Evolutionary conservation across 2,329 filamentous ascomycete genomes (phyloP), one percentile per base, ranked within the genome.

Genomic region (Diaporthe velutina): DNA sequence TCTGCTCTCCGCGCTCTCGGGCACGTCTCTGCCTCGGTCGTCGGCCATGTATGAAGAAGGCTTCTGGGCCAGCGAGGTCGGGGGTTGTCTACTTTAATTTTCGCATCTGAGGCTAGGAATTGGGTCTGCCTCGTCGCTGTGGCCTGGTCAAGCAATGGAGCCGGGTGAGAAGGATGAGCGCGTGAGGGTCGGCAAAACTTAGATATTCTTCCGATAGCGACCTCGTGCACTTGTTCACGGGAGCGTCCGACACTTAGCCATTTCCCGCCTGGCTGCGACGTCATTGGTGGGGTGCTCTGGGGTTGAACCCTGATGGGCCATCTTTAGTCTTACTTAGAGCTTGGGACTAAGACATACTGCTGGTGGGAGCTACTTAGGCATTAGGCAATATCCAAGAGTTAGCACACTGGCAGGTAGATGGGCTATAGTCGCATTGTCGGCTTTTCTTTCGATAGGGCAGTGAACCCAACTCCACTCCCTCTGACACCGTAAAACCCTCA

Each of bases 41-140:
- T 74, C 67, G 50, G 72, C 76, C 76, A 77, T 76, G 48, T 72
- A 50, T 58, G 28, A 42, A 57, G 60, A 17, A 28, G 33, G 33
- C 33, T 64, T 64, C 28, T n/a, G 50, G 50, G 70, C 33, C 57
- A 61, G 35, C n/a, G 28, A 45, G 45, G 30, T 67, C 30, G 30
- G 28, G 52, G 10, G 38, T 67, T 22, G 22, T 25, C 57, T 38
- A 72, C 70, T 72, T 60, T 60, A 64, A 33, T 72, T 72, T 30
- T 64, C 45, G 70, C 70, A 72, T 64, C 57, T 54, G 70, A 72
- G 57, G 48, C 48, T 33, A 40, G 28, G 30, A 48, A 38, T n/a
- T 64, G 38, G 33, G 22, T 19, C 33, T 50, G 70, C 33, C 60
- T 48, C n/a, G n/a, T 28, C 58, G 54, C 57, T 10, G 17, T 48